These are phyloP conservation scores for Penicillium expansum DNA, from an alignment of 2,329 filamentous ascomycete species.

Conservation along the genomic window DNA sequence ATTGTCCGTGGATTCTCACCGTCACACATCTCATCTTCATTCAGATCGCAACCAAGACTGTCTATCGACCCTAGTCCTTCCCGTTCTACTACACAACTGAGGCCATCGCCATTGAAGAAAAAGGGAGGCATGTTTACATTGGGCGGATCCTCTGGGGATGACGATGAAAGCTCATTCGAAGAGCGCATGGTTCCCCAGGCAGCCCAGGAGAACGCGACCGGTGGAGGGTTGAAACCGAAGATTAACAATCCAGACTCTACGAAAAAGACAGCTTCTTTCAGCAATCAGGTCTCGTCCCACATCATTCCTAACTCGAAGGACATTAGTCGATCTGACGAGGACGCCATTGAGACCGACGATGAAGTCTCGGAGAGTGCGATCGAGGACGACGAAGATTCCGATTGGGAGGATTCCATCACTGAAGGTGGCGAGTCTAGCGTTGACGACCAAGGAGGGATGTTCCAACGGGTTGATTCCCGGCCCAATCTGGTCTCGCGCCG, in stretches of 20 bases:
- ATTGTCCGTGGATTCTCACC: conserved; percentile 86
- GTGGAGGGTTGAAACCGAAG: conserved; percentile 48
- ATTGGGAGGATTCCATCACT: conserved; percentile 66
- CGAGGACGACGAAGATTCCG: conserved; percentile 64
- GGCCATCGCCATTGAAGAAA: conserved; percentile 55
- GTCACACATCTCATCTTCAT: conserved; percentile 67
- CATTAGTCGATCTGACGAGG: conserved; percentile 51
- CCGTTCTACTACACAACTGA: conserved; percentile 62
- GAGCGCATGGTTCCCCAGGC: conserved; percentile 55
- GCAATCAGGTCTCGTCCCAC: conserved; percentile 68
- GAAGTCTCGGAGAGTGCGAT: conserved; percentile 82
- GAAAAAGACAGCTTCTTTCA: conserved; percentile 81
- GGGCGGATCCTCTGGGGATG: conserved; percentile 82
- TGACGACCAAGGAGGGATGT: conserved; percentile 69
- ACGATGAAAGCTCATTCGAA: conserved; percentile 73
- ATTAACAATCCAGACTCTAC: conserved; percentile 33
- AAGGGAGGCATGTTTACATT: conserved; percentile 67
- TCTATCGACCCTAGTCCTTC: conserved; percentile 49
- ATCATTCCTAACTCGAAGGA: conserved; percentile 62
- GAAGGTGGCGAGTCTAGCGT: conserved; percentile 81
- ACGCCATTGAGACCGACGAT: conserved; percentile 60
- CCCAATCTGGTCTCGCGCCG: conserved; percentile 79
- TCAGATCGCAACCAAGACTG: conserved; percentile 60
- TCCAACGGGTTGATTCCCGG: conserved; percentile 87
- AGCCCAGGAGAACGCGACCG: conserved; percentile 54